Evolutionary conservation across 1,284 basidiomycete genomes (phyloP), one percentile per base, ranked within the genome.

Genomic region (Salmacisia buchloeana): DNA sequence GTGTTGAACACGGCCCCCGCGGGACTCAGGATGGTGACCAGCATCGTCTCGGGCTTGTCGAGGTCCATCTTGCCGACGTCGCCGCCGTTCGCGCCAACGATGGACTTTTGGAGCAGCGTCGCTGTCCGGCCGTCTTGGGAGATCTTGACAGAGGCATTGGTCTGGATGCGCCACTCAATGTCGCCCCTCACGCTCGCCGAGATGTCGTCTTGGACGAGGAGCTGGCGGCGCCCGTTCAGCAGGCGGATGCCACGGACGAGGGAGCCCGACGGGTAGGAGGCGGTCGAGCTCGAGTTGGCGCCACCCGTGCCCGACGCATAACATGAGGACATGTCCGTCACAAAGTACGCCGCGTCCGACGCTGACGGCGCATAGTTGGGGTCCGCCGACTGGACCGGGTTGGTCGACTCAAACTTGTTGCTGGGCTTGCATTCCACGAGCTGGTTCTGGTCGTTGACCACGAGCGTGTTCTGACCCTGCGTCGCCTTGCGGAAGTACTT

Each of bases 391-490:
- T 98, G 96, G 0, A 77, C 75, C 1, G 88, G 89, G 54, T 85
- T 85, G 0, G 89, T 82, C 25, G 83, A 78, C 33, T 82, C 87
- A 73, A 85, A 85, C 54, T 80, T 81, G 36, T 84, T 82, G 23
- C 83, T 84, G 0, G 94, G 92, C 13, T 64, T 59, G 64, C 88
- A 89, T 35, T 79, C 79, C 56, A 94, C 87, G 66, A 88, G 84
- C 82, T 98, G 94, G 83, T 98, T 97, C 56, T 82, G 77, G 69
- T 84, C 81, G 80, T 86, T 86, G 72, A 97, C 85, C 61, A 94
- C 74, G 68, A 99, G 85, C 2, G 92, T 93, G 84, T 98, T 99
- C 83, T 99, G 96, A 13, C 94, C 94, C 81, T 94, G 90, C 1
- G 94, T 97, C 80, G 88, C 86, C 85, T 94, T 97, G 80, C 94